These are phyloP conservation scores for Rhizopogon vulgaris DNA, from an alignment of 768 basidiomycete genomes.

Conservation along the genomic window DNA sequence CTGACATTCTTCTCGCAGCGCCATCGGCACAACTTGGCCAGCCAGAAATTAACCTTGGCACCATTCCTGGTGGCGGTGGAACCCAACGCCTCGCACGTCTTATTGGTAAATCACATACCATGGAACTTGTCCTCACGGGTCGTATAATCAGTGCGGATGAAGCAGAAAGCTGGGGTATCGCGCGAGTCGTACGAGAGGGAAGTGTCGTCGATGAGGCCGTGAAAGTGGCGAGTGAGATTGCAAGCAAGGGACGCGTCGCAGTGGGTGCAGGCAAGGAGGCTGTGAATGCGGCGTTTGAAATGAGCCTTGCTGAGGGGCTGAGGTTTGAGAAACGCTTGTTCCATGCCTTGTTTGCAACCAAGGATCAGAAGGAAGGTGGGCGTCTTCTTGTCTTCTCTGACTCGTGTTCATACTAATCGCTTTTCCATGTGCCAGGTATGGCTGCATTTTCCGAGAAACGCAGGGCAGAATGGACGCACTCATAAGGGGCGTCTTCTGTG, in stretches of 20 bases:
- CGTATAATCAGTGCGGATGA: conserved; percentile 74
- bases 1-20: conserved; percentile 90
- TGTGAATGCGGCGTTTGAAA: conserved; percentile 88
- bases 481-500: conserved; percentile 8
- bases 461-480: conserved; percentile 74
- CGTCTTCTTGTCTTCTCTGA: background rate
- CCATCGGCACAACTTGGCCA: conserved; percentile 91
- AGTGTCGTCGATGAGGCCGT: conserved; percentile 87
- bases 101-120: conserved; percentile 88
- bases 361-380: conserved; percentile 92
- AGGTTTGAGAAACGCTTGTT: conserved; percentile 85
- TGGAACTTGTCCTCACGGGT: conserved; percentile 93
- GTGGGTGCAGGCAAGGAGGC: conserved; percentile 90
- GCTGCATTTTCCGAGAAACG: conserved; percentile 91
- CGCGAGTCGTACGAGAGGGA: conserved; percentile 70
- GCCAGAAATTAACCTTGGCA: conserved; percentile 93
- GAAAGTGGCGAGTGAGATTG: conserved; percentile 69
- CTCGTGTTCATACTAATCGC: conserved; percentile 2
- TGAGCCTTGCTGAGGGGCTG: conserved; percentile 76
- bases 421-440: conserved; percentile 61
- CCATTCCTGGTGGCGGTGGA: conserved; percentile 92
- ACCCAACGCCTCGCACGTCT: conserved; percentile 83
- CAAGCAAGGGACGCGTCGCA: conserved; percentile 75
- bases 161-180: conserved; percentile 83
- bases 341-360: conserved; percentile 88